These are phyloP conservation scores for Cynanchum wilfordii DNA, from an alignment of 257 asterid species.

Conservation along the genomic window DNA sequence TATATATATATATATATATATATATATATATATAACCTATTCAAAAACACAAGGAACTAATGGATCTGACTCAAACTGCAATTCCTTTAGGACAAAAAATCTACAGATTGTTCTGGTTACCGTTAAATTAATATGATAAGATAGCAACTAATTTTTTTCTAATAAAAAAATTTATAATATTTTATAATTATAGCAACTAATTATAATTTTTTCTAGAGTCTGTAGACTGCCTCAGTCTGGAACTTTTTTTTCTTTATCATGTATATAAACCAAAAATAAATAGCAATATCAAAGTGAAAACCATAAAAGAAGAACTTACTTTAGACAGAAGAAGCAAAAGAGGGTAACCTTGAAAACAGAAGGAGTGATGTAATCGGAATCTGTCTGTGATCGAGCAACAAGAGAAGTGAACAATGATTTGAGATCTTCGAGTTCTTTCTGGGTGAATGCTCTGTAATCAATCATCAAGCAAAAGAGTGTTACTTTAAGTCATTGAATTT, in stretches of 20 bases:
- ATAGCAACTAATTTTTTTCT: too few species aligned
- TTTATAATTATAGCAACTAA: not conserved
- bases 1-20: too few species aligned
- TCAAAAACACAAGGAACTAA: too few species aligned
- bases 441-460: slow-evolving; percentile 72
- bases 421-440: slow-evolving; percentile 55
- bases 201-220: not conserved
- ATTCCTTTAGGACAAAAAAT: not conserved
- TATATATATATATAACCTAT: too few species aligned
- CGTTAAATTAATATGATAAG: too few species aligned
- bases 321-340: too few species aligned
- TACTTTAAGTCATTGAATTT: not conserved
- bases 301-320: too few species aligned
- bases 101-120: not conserved
- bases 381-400: slow-evolving; percentile 53
- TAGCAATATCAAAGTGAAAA: slow-evolving; percentile 14
- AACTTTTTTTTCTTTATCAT: too few species aligned
- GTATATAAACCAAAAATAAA: not conserved
- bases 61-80: too few species aligned
- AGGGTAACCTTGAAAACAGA: slow-evolving; percentile 59
- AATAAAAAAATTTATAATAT: not conserved
- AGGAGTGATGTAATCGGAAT: slow-evolving; percentile 45
- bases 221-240: not conserved
- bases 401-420: slow-evolving; percentile 61
- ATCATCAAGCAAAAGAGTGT: not conserved